phyloP scores from a whole-genome alignment of 176 grass and related monocot genomes.

The Bromus sterilis region DNA sequence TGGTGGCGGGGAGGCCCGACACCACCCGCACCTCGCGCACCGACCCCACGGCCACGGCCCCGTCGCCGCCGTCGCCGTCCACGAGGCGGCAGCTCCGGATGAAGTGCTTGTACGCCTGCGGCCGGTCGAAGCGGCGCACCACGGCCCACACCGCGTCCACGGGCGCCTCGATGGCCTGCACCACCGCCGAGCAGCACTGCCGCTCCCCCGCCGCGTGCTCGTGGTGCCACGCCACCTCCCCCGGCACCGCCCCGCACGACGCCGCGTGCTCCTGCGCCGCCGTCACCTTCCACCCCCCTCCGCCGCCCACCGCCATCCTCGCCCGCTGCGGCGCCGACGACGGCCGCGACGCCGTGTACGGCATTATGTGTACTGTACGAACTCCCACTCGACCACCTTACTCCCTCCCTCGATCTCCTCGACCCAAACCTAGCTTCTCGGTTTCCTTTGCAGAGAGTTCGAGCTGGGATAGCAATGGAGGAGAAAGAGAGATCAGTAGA shows the following conservation, averaged over 20 bases:
- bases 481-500: not conserved
- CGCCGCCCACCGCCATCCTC: constrained; percentile 9
- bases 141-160: constrained; percentile 66
- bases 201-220: constrained; percentile 28
- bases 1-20: constrained; percentile 72
- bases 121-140: constrained; percentile 80
- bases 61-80: constrained; percentile 25
- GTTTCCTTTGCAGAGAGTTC: not conserved
- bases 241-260: constrained; percentile 36
- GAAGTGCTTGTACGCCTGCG: constrained; percentile 87
- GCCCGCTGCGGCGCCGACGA: constrained; percentile 35
- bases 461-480: not conserved
- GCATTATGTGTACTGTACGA: constrained; percentile 22
- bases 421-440: not conserved
- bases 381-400: not conserved
- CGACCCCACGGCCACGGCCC: constrained; percentile 35
- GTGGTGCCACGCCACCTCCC: constrained; percentile 50
- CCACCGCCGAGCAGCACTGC: constrained; percentile 73
- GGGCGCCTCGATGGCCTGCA: constrained; percentile 47
- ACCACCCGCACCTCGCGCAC: constrained; percentile 71
- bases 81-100: constrained; percentile 68
- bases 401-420: not conserved
- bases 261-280: constrained; percentile 25
- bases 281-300: not conserved
- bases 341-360: constrained; percentile 34